Evolutionary conservation across 1,139 yeast species (phyloP), one percentile per base, ranked within the genome.

Genomic region (Pichia sp.): DNA sequence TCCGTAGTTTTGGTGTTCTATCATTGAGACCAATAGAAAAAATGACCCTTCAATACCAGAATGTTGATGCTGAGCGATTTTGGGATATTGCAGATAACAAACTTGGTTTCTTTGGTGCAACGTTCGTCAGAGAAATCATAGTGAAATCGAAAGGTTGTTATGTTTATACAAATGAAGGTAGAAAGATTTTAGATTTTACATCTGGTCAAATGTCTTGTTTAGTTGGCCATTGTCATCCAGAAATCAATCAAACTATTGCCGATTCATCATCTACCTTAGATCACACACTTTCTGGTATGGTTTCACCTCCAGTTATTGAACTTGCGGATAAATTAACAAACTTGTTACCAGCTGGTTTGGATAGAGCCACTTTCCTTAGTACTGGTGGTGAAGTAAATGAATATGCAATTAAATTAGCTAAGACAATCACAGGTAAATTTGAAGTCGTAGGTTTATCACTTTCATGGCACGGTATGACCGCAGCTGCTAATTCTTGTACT

Each of bases 391-490:
- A 60, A 47, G 53, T 59, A 18, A 62, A 62, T 43, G 64, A 62
- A 48, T 61, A 57, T 48, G 62, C 66, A 13, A 60, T 63, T 33
- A 62, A 63, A 46, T 54, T 63, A 29, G 66, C 65, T 14, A 63
- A 63, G 47, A 50, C 53, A 10, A 56, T 44, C 43, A 62, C 66
- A 9, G 64, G 63, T 9, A 62, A 60, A 47, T 60, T 54, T 45
- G 67, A 63, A 51, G 53, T 62, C 31, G 66, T 62, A 16, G 66
- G 64, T 13, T 53, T 63, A 33, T 62, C 64, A 7, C 51, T 61
- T 28, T 62, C 66, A 19, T 63, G 66, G 66, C 66, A 63, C 47
- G 66, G 66, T 29, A 63, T 62, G 66, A 62, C 66, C 2, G 66
- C 64, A n/a, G 58, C 61, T 36, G 62, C 67, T 1, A 56, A 50